Evolutionary conservation across 2,329 filamentous ascomycete species (phyloP).

Genomic region (Ceratocystis eucalypticola): DNA sequence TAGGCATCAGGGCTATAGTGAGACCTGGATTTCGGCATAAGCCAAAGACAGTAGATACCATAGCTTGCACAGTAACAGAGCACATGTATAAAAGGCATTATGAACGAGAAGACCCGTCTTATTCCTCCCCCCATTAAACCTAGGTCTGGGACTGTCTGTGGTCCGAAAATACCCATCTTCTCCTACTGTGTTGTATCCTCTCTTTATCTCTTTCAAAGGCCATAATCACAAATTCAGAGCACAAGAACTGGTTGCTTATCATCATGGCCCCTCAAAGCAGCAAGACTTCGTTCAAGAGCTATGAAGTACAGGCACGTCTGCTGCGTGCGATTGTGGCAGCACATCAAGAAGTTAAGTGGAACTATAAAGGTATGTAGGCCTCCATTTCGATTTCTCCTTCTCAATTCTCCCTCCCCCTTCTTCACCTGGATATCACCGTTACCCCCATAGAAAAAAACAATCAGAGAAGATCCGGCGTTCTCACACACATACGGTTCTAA

Average conservation of each 20-base stretch:
- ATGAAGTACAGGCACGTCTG: constrained; percentile 46
- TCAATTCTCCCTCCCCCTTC: neutral
- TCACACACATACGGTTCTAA: constrained; percentile 18
- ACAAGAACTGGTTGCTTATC: neutral
- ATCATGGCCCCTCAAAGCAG: constrained; percentile 32
- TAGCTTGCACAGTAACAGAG: no score
- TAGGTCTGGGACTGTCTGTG: no score
- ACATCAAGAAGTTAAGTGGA: constrained; percentile 39
- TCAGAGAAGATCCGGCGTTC: neutral
- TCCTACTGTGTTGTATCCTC: neutral
- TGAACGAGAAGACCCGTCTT: no score
- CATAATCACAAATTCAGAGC: neutral
- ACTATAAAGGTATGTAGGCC: constrained; percentile 44
- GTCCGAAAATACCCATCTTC: neutral
- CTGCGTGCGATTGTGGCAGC: constrained; percentile 48
- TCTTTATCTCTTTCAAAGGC: neutral
- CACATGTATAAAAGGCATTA: no score
- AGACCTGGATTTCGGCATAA: no score
- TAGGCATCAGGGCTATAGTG: no score
- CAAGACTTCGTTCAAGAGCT: constrained; percentile 45
- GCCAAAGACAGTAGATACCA: no score
- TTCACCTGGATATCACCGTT: neutral
- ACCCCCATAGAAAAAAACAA: neutral
- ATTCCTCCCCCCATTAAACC: no score
- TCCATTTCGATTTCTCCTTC: neutral